Conservation (phyloP, 1,139 yeast genomes). For the Kazachstania sp. region DNA sequence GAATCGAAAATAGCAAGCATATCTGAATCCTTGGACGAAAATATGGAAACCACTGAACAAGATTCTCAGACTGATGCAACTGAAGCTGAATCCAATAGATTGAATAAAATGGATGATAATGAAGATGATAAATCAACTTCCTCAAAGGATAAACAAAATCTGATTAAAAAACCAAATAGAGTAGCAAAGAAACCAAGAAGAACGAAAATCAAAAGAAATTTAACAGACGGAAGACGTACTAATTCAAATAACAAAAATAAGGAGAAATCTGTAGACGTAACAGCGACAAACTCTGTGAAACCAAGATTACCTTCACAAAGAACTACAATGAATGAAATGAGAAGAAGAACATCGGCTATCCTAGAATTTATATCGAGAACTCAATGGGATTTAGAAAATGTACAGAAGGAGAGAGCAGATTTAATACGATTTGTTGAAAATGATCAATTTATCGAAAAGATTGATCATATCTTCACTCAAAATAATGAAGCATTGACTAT, state of each 20-base stretch:
- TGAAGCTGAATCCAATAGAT: background rate
- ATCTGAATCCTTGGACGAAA: background rate
- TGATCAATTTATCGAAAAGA: conserved; percentile 26
- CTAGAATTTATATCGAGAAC: conserved; percentile 81
- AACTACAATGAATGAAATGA: conserved; percentile 66
- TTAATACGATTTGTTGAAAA: conserved; percentile 38
- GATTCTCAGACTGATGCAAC: background rate
- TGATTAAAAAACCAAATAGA: background rate
- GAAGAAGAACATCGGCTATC: conserved; percentile 79
- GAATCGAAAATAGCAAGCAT: background rate
- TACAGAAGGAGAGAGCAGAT: conserved; percentile 47
- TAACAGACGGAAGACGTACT: background rate
- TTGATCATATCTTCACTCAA: conserved; percentile 36
- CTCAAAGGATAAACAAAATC: background rate
- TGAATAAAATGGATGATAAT: background rate
- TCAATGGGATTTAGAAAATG: conserved; percentile 66
- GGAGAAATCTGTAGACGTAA: conserved; percentile 5
- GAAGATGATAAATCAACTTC: background rate
- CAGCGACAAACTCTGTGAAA: conserved; percentile 54
- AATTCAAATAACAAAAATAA: background rate
- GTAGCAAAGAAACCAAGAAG: conserved; percentile 1
- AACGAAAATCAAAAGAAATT: background rate
- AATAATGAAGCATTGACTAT: conserved; percentile 51
- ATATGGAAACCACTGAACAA: background rate
- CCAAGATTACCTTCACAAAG: conserved; percentile 74